Conservation (phyloP, 257 asterid genomes). For the Lithospermum erythrorhizon region DNA sequence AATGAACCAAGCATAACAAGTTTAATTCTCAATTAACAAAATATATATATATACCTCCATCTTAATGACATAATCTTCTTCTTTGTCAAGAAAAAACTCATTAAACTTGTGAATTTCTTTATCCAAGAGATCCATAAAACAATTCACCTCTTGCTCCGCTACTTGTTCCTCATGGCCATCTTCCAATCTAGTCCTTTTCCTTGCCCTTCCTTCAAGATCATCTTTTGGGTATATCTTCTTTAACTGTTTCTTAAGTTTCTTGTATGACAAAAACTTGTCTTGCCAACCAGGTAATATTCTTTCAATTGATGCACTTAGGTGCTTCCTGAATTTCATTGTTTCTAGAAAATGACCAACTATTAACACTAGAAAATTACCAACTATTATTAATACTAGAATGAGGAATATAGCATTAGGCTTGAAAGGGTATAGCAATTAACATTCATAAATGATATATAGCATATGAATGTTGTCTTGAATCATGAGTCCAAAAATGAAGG, state of each 20-base stretch:
- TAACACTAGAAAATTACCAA: no score
- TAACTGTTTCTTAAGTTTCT: constrained; percentile 39
- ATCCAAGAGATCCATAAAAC: constrained; percentile 30
- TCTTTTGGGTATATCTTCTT: constrained; percentile 23
- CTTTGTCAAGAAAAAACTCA: constrained; percentile 41
- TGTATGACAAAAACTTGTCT: constrained; percentile 45
- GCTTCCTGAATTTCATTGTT: constrained; percentile 49
- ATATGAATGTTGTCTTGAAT: no score
- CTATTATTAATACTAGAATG: no score
- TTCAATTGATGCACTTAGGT: constrained; percentile 29
- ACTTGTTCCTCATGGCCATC: not conserved
- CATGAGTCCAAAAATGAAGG: no score
- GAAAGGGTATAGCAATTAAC: no score
- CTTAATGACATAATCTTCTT: constrained; percentile 38
- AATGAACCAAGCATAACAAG: not conserved
- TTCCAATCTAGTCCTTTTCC: constrained; percentile 29
- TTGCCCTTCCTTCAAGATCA: constrained; percentile 11
- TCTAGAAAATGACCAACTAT: no score
- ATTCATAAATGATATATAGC: no score
- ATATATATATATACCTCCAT: constrained; percentile 24
- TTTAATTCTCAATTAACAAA: no score
- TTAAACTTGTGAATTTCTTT: constrained; percentile 40
- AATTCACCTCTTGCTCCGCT: constrained; percentile 20
- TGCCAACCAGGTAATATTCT: constrained; percentile 45
- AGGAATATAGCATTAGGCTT: no score